Base-by-base conservation (phyloP, 306 rosid species). In the Inga leiocalycina region DNA sequence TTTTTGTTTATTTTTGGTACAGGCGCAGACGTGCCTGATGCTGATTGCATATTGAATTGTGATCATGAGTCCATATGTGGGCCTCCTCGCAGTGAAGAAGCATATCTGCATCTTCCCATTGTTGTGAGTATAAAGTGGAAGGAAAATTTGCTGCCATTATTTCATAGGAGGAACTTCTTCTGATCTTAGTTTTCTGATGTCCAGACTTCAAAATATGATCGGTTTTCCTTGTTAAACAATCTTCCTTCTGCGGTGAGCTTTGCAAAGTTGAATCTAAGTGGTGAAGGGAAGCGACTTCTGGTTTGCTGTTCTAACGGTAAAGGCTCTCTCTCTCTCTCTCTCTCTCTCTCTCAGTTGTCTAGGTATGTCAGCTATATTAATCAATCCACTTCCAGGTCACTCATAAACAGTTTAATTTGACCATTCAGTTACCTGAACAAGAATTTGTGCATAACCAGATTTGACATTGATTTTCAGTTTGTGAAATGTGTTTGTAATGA, bases 181-280 rank as follows among this genome's bases (percentile, higher is more conserved):
- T 89, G 80, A 89, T 86, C 82, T 78, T 81, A 14, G 19, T 19
- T 80, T 88, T 83, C 59, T 81, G 61, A 48, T 88, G 87, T 80
- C 79, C 94, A 96, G 98, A 91, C 83, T 17, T 96, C 99, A 62
- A 93, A 96, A 84, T 83, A 92, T 48, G 93, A 96, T 81, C 93
- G 97, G 3, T 91, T 92, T 84, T 92, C 97, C 74, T 65, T 96
- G 46, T 76, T 85, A 27, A 89, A 79, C 82, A 93, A 90, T 83
- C 98, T 96, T 68, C 88, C 92, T 83, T 85, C 84, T 67, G 97
- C 93, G 1, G 89, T 91, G 67, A 87, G 88, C 89, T 96, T 92
- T 43, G 99, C 98, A n/a, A 92, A 90, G 89, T 79, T 76, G 75
- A 89, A 91, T 77, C 94, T 96, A 67, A 78, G 87, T 79, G 30